Evolutionary conservation across 2,329 filamentous ascomycete species (phyloP), one percentile per base, ranked within the genome.

Genomic region (Chaetomium sp.): DNA sequence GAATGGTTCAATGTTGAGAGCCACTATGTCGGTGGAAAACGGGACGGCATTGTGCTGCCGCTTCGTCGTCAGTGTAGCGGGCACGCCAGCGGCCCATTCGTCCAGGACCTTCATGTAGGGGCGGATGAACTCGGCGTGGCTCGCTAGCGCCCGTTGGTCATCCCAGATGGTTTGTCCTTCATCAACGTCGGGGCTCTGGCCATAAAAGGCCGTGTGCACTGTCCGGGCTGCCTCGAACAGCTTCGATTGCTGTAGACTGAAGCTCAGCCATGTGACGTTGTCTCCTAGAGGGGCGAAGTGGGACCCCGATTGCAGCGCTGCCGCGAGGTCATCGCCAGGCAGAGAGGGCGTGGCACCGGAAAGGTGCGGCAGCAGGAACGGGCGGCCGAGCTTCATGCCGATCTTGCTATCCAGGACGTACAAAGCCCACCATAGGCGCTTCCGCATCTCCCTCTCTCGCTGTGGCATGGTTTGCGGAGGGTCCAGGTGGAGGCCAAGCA

Each of bases 391-490:
- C 64, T 82, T 81, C 74, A 80, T 78, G 64, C 75, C 76, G 2
- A 73, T 77, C 68, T 82, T 82, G 64, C 74, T 78, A 58, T 86
- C 84, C 19, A 84, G 71, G 1, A 75, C 73, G 69, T 79, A 85
- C 1, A 86, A 69, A 0, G 72, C 73, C 82, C 82, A 85, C 83
- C 83, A 86, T 13, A 85, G 65, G 0, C 82, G 75, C 67, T 79
- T 82, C 4, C 80, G 79, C 64, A 83, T 71, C 67, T 84, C 82
- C 21, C 76, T 69, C 57, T 80, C 72, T 0, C 65, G 57, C 4
- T 62, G 66, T 0, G 78, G 71, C 57, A 80, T 65, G 56, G 71
- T 66, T 9, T 66, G 62, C 0, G 77, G 72, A 1, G 82, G 81
- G 33, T 84, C 81, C 0, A 78, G 68, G 70, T 84, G 81, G 4